Evolutionary conservation across 768 basidiomycete species (phyloP), one percentile per base, ranked within the genome.

Genomic region (Suillus tomentosus): DNA sequence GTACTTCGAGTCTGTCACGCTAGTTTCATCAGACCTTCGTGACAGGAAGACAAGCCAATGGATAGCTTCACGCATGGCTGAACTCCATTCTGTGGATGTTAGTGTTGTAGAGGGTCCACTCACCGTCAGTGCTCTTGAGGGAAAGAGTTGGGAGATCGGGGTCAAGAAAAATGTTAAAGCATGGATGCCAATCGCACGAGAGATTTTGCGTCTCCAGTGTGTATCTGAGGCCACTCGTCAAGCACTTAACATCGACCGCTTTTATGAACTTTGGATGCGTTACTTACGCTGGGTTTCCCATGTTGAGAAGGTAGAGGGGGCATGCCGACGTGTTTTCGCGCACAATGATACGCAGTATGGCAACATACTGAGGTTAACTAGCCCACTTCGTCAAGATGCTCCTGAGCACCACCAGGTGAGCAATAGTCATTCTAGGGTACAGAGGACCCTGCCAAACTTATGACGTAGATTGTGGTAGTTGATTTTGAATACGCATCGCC

Each of bases 261-360:
- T 96, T 73, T 79, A 79, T 66, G 70, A 76, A 47, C 84, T 86
- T 68, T 93, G 95, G 87, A 77, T 81, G 64, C 79, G 76, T 39
- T 97, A 95, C 77, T 73, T 87, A 71, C 75, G 75, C 57, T 96
- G 92, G 92, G 73, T 94, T 27, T 79, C 85, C 68, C 79, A 77
- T 31, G 81, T 81, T 65, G 89, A 94, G 71, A 80, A 82, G 64
- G 77, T 78, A 19, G 77, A 85, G 60, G 84, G 86, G 59, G 82
- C 84, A 48, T 89, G 89, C 66, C 81, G 79, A 66, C 81, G 90
- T 53, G 90, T 94, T 11, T 91, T 93, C 70, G 85, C 91, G 64
- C 96, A 99, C 78, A 99, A 98, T 74, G 97, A 99, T 75, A 83
- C 95, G 9, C 97, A 99, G 77, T 96, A 94, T 73, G 96, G 96